Evolutionary conservation across 306 rosid species (phyloP).

Genomic region (Vigna nakashimae): DNA sequence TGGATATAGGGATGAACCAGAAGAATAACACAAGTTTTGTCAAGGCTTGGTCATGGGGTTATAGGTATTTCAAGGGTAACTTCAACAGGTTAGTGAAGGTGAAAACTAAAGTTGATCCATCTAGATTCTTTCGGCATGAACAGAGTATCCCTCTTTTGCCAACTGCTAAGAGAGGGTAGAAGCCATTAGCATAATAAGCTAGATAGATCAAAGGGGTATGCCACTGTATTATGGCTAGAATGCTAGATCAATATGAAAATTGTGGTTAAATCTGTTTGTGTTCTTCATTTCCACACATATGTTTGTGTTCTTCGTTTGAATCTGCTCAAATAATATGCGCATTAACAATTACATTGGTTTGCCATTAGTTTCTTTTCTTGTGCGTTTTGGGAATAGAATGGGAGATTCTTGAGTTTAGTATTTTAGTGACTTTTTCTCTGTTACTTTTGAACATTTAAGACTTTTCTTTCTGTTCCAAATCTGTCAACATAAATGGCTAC

Average conservation of each 20-base stretch:
- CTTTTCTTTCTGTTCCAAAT: background rate
- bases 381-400: background rate
- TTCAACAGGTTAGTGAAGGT: constrained; percentile 52
- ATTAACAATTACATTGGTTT: background rate
- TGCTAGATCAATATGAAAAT: constrained; percentile 19
- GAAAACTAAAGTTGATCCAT: constrained; percentile 57
- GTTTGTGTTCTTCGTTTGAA: constrained; percentile 10
- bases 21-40: constrained; percentile 37
- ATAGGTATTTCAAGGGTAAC: constrained; percentile 53
- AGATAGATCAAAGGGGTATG: too few species aligned
- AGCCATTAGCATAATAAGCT: constrained; percentile 6
- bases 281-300: background rate
- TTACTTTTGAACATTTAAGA: background rate
- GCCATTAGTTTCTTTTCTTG: background rate
- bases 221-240: background rate
- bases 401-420: background rate
- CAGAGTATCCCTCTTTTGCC: constrained; percentile 56
- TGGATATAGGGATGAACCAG: constrained; percentile 57
- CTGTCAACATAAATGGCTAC: constrained; percentile 20
- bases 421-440: too few species aligned
- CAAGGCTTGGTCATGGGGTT: constrained; percentile 45
- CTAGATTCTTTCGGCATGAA: constrained; percentile 60
- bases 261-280: constrained; percentile 6
- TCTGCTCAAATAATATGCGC: background rate
- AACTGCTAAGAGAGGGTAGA: constrained; percentile 26